Percentiles rank a stretch among this genome's conserved stretches.
These are phyloP conservation scores for Penicillium fuscoglaucum DNA, from an alignment of 2,329 filamentous ascomycete species.

Conservation along the genomic window DNA sequence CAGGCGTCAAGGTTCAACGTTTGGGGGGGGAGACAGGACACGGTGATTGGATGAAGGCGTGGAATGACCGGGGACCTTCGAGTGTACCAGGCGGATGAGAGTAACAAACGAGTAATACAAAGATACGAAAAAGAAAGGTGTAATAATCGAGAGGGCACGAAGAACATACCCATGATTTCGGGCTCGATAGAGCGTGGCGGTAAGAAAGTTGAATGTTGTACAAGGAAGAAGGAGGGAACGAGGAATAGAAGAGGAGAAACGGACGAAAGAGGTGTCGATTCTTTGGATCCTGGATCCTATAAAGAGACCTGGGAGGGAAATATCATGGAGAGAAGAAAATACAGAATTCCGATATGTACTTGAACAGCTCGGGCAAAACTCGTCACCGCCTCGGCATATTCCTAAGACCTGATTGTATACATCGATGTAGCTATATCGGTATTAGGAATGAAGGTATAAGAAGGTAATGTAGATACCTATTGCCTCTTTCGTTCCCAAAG, in stretches of 20 bases:
- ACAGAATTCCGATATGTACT: constrained; percentile 5
- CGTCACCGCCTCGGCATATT: constrained; percentile 7
- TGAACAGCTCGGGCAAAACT: constrained; percentile 5
- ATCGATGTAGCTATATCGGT: not conserved
- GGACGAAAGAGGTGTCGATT: not conserved
- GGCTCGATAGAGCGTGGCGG: constrained; percentile 5
- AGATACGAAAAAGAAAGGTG: constrained; percentile 19
- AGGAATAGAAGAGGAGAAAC: not conserved
- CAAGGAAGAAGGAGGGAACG: not conserved
- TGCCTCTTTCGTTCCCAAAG: not conserved
- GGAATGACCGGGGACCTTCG: constrained; percentile 23
- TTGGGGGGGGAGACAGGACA: constrained; percentile 14
- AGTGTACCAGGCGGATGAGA: constrained; percentile 24
- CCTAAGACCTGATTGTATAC: not conserved
- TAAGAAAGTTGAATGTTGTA: constrained; percentile 13
- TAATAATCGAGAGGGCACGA: not conserved
- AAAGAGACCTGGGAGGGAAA: not conserved
- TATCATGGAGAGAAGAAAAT: constrained; percentile 4
- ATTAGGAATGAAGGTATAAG: not conserved
- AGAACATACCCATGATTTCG: constrained; percentile 28
- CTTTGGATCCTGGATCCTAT: not conserved
- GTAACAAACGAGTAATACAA: constrained; percentile 22
- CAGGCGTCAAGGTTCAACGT: constrained; percentile 23
- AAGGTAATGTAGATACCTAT: too few relatives aligned
- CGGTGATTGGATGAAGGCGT: constrained; percentile 23